Evolutionary conservation across 2,329 filamentous ascomycete species (phyloP).

Genomic region (Sporothrix pallida): DNA sequence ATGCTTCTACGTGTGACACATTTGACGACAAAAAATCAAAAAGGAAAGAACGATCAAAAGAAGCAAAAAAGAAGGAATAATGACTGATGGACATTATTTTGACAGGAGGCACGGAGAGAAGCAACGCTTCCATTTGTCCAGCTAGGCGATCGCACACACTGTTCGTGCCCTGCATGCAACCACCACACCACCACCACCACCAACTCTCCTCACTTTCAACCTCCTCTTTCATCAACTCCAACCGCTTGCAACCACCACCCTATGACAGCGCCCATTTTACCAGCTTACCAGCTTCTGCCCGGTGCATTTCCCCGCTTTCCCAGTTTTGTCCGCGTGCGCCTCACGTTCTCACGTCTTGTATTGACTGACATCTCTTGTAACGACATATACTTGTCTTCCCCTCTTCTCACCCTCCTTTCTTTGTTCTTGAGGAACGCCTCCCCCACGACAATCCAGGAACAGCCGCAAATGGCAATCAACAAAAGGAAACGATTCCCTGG

Average conservation of each 20-base stretch:
- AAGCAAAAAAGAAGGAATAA: background rate
- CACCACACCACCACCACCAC: slow-evolving; percentile 2
- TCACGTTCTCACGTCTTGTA: background rate
- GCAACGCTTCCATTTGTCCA: background rate
- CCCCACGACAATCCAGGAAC: slow-evolving; percentile 11
- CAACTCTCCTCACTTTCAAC: too few relatives aligned
- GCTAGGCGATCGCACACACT: slow-evolving; percentile 16
- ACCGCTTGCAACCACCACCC: slow-evolving; percentile 24
- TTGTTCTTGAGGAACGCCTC: slow-evolving; percentile 6
- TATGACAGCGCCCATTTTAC: background rate
- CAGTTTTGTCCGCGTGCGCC: slow-evolving; percentile 10
- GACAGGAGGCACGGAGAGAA: background rate
- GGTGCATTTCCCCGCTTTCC: slow-evolving; percentile 25
- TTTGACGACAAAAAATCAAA: background rate
- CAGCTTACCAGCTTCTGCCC: background rate
- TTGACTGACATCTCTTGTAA: background rate
- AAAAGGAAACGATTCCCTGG: background rate
- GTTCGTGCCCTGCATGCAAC: slow-evolving; percentile 13
- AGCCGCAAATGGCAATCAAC: slow-evolving; percentile 11
- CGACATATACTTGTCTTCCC: background rate
- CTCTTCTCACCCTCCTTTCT: slow-evolving; percentile 11
- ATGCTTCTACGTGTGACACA: slow-evolving; percentile 5
- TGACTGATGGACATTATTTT: background rate
- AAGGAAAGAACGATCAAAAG: background rate
- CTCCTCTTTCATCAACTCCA: background rate